Evolutionary conservation across 208 protist genomes (phyloP).

Genomic region (Plasmodiophora brassicae): DNA sequence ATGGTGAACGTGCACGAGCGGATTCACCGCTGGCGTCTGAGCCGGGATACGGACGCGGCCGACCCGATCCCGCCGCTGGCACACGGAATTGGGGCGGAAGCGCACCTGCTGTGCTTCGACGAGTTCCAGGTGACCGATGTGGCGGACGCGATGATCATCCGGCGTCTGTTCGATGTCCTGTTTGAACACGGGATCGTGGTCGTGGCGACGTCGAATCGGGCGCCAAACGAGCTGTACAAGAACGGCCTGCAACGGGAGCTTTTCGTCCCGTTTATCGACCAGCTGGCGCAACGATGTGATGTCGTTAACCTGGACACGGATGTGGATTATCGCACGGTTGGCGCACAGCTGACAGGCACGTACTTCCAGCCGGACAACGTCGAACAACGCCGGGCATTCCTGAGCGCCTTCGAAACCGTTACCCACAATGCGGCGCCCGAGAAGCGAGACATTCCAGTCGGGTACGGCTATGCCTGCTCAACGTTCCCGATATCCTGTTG

Average conservation of each 20-base stretch:
- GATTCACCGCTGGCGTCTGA: constrained; percentile 33
- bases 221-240: constrained; percentile 39
- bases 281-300: constrained; percentile 55
- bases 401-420: too few relatives aligned
- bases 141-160: constrained; percentile 46
- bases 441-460: too few relatives aligned
- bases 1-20: constrained; percentile 35
- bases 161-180: constrained; percentile 28
- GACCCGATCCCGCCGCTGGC: constrained; percentile 16
- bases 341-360: constrained; percentile 1
- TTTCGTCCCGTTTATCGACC: constrained; percentile 82
- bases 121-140: constrained; percentile 55
- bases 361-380: constrained; percentile 23
- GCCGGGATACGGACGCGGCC: not conserved
- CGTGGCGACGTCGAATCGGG: constrained; percentile 47
- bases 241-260: constrained; percentile 34
- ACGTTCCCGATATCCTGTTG: too few relatives aligned
- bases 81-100: not conserved
- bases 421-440: too few relatives aligned
- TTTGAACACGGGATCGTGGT: constrained; percentile 32
- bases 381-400: too few relatives aligned
- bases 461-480: not conserved
- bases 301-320: constrained; percentile 76
- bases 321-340: constrained; percentile 76
- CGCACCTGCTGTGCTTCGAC: constrained; percentile 49